Percentiles rank a stretch among this genome's conserved stretches.
phyloP scores from a whole-genome alignment of 2,329 filamentous ascomycete species.

The Monilinia vaccinii-corymbosi region DNA sequence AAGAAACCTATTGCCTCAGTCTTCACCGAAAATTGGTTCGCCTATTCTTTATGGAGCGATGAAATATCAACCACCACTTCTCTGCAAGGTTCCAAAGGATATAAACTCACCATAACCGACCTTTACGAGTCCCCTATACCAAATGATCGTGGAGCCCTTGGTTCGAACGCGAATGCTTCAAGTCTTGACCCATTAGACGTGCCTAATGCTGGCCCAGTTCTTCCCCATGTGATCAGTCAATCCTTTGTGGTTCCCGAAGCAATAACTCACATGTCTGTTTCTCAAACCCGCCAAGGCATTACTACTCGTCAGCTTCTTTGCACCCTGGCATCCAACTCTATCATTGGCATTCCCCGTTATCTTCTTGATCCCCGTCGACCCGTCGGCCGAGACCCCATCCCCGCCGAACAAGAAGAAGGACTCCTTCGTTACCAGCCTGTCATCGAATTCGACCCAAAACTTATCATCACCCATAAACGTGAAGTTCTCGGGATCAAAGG shows the following conservation, averaged over 20 bases:
- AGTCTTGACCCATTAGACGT: constrained; percentile 57
- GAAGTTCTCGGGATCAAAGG: constrained; percentile 68
- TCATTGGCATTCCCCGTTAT: constrained; percentile 70
- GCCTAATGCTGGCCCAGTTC: constrained; percentile 41
- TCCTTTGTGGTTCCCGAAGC: constrained; percentile 71
- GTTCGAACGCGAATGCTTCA: constrained; percentile 63
- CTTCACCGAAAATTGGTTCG: constrained; percentile 91
- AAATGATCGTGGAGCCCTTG: constrained; percentile 78
- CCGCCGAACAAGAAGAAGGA: constrained; percentile 75
- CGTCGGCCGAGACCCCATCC: constrained; percentile 71
- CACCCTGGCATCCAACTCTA: constrained; percentile 63
- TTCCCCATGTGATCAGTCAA: constrained; percentile 71
- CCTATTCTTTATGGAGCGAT: constrained; percentile 65
- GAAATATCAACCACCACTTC: constrained; percentile 49
- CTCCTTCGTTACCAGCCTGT: constrained; percentile 65
- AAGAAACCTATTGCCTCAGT: constrained; percentile 65
- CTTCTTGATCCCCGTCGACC: constrained; percentile 81
- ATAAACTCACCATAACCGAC: constrained; percentile 78
- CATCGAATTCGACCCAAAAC: constrained; percentile 76
- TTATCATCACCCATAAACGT: constrained; percentile 70
- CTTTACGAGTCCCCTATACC: constrained; percentile 78
- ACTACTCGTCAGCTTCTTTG: constrained; percentile 74
- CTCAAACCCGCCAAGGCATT: constrained; percentile 87
- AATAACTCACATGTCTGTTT: constrained; percentile 73
- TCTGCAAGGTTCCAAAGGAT: constrained; percentile 61